Base-by-base conservation (phyloP, 768 basidiomycete species). In the Naematelia encephala region DNA sequence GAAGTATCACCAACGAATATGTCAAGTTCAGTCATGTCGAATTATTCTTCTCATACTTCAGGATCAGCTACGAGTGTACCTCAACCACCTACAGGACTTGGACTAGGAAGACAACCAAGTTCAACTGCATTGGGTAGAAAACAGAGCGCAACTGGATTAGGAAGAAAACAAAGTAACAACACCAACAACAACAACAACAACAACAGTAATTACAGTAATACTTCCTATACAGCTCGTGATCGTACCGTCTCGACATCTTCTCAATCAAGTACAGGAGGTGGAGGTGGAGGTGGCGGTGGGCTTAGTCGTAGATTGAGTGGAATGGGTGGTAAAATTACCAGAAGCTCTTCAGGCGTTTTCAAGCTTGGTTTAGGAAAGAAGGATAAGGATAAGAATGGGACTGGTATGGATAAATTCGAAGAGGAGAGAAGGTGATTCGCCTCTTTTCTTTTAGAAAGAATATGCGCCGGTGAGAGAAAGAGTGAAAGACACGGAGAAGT, bases 331-430 rank as follows among this genome's bases (percentile, higher is more conserved):
- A 39, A 39, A 16, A 66, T 66, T 3, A 57, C 50, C 47, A 44
- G 70, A 10, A 64, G 67, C 27, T 63, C 58, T 13, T 66, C 71
- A 4, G 66, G 62, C 25, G 68, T 72, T 59, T 60, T 62, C 23
- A 72, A 70, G 55, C 62, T 73, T 23, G 71, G 71, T 4, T 63
- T 73, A 14, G 71, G 74, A 3, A 69, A 66, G 54, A 75, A 72
- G 57, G 61, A 65, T 39, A 75, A 75, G 64, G 66, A 73, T 43
- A 59, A 60, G 53, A 43, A 63, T 13, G 42, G 26, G 26, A 34
- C 16, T 12, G 26, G 22, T 19, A 54, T 30, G 29, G 29, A 39
- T 19, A 22, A 25, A 14, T n/a, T 16, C 8, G 52, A 54, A 23
- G 52, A 54, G 52, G 52, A 54, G 52, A 34, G 39, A 39, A 8